Base-by-base conservation (phyloP, 192 early-diverging fungal genomes). In the Endogone sp. region DNA sequence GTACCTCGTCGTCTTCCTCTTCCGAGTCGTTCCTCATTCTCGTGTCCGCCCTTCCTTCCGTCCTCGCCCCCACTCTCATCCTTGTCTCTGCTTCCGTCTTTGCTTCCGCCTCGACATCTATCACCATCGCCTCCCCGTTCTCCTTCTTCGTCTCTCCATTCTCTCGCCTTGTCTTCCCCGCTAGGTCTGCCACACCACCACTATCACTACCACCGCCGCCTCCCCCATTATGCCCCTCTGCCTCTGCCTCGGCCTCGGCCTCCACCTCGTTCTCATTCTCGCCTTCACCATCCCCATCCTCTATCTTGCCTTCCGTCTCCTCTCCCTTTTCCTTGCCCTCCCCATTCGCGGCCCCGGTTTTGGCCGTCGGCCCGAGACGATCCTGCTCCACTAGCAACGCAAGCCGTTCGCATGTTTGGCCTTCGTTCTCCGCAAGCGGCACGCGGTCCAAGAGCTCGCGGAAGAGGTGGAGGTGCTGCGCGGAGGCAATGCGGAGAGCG, bases 391-490 rank as follows among this genome's bases (percentile, higher is more conserved):
- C 25, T 57, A 49, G 62, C 59, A 63, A 62, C 22, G 58, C 49
- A 25, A 60, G 66, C 63, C 21, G 28, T 56, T 11, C 26, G 27
- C 28, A 28, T 55, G 21, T 31, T 62, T 24, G 56, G 66, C 23
- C 62, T 59, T 9, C 59, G 26, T 59, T 27, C 16, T 31, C 32
- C 21, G 70, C 62, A 21, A 77, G 70, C 3, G 62, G 65, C 13
- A 63, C 37, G 20, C 28, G 56, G 56, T 25, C 23, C 4, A 60
- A 58, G n/a, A 49, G 57, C 30, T 78, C 71, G 29, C 71, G 68
- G 37, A 83, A 86, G 25, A 86, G 67, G 65, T 79, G 70, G 21
- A 86, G 26, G 60, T 86, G 80, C 26, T 79, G 64, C 24, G 59
- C 62, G 16, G 79, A 26, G 3, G 81, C 85, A 0, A 77, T 71